Conservation (phyloP, 805 yeast species). For the Schizosaccharomyces cryophilus region DNA sequence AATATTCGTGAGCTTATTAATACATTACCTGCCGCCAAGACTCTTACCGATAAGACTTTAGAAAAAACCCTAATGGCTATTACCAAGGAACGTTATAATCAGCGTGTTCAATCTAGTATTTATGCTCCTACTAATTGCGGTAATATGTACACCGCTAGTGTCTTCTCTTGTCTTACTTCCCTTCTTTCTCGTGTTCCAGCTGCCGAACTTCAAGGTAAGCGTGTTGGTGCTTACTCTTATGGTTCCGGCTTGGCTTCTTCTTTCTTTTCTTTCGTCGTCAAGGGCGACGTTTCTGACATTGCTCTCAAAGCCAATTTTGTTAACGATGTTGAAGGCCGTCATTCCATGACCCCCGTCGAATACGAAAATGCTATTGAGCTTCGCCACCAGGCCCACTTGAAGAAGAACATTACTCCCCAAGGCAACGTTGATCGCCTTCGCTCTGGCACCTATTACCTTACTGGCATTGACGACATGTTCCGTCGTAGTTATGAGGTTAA, state of each 20-base stretch:
- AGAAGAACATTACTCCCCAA: slow-evolving; percentile 52
- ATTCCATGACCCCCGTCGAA: slow-evolving; percentile 42
- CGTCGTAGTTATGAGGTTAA: slow-evolving; percentile 60
- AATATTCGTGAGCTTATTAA: slow-evolving; percentile 30
- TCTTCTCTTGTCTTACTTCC: slow-evolving; percentile 69
- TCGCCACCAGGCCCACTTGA: slow-evolving; percentile 74
- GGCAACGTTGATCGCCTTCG: slow-evolving; percentile 54
- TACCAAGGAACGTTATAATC: slow-evolving; percentile 42
- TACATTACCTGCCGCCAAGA: slow-evolving; percentile 41
- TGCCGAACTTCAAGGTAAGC: slow-evolving; percentile 51
- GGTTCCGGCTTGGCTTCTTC: slow-evolving; percentile 96
- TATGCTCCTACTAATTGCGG: slow-evolving; percentile 88
- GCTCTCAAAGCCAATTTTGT: slow-evolving; percentile 41
- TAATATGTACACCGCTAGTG: slow-evolving; percentile 90
- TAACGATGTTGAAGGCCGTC: slow-evolving; percentile 41
- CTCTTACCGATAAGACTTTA: slow-evolving; percentile 52
- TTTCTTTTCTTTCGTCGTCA: slow-evolving; percentile 52
- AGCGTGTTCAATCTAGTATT: slow-evolving; percentile 57
- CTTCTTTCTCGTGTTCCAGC: slow-evolving; percentile 50
- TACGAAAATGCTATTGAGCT: slow-evolving; percentile 59
- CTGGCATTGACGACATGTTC: slow-evolving; percentile 63
- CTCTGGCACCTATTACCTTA: slow-evolving; percentile 62
- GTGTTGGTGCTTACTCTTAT: slow-evolving; percentile 82
- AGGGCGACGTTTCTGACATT: slow-evolving; percentile 55
- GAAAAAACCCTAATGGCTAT: slow-evolving; percentile 68